Evolutionary conservation across 495 filamentous ascomycete species (phyloP).

Genomic region (Xanthoparmelia taractica): DNA sequence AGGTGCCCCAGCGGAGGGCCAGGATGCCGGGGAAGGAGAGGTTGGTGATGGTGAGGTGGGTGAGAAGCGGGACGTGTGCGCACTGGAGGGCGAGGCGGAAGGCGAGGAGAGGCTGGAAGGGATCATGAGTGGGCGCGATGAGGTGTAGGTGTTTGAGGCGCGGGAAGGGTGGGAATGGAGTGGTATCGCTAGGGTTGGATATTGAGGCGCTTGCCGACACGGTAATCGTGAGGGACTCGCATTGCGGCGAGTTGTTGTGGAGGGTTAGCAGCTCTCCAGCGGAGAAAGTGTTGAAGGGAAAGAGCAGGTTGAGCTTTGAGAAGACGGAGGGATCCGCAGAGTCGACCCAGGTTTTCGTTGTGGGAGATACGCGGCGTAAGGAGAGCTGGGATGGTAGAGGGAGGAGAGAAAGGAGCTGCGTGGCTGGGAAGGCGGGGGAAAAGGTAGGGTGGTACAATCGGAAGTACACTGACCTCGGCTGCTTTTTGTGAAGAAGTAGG

Average conservation of each 20-base stretch:
- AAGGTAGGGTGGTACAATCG: neutral
- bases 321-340: slow-evolving; percentile 2
- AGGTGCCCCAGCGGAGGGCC: slow-evolving; percentile 14
- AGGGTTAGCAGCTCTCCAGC: neutral
- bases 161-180: slow-evolving; percentile 1
- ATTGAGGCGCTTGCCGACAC: neutral
- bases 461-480: neutral
- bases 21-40: slow-evolving; percentile 6
- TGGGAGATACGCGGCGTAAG: slow-evolving; percentile 21
- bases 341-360: slow-evolving; percentile 14
- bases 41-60: slow-evolving; percentile 2
- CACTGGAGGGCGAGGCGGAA: slow-evolving; percentile 13
- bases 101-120: slow-evolving; percentile 11
- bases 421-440: slow-evolving; percentile 1
- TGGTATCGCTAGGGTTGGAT: neutral
- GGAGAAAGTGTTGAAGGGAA: slow-evolving; percentile 5
- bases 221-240: slow-evolving; percentile 12
- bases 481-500: neutral
- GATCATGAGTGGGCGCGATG: slow-evolving; percentile 2
- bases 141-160: slow-evolving; percentile 11
- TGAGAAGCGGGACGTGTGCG: slow-evolving; percentile 1
- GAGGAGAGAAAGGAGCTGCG: slow-evolving; percentile 18
- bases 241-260: neutral
- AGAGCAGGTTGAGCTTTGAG: slow-evolving; percentile 6
- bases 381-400: slow-evolving; percentile 18